A percentile compares a stretch with the other conserved stretches of the same genome.
Evolutionary conservation across 2,329 filamentous ascomycete species (phyloP).

Genomic region (Allantophomopsis cytisporea): DNA sequence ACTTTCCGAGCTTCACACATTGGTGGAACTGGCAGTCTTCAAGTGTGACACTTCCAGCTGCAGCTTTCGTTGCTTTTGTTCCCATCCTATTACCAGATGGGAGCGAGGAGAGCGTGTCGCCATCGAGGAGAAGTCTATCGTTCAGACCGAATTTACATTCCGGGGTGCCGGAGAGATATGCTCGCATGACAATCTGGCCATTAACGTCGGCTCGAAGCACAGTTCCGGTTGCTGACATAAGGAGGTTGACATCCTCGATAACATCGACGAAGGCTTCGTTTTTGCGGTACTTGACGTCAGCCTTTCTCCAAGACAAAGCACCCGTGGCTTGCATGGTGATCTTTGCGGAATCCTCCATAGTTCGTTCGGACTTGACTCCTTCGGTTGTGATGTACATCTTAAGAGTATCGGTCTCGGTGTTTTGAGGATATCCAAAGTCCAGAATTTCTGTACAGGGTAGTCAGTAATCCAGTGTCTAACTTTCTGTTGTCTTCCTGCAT

Average conservation of each 20-base stretch:
- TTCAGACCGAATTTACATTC: slow-evolving; percentile 99
- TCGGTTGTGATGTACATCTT: slow-evolving; percentile 99
- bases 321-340: slow-evolving; percentile 99
- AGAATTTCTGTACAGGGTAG: slow-evolving; percentile 59
- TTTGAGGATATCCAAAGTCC: slow-evolving; percentile 97
- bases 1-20: slow-evolving; percentile 94
- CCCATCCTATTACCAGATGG: slow-evolving; percentile 66
- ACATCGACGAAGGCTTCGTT: slow-evolving; percentile 99
- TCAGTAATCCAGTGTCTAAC: background rate
- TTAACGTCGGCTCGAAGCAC: slow-evolving; percentile 93
- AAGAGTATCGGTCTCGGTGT: slow-evolving; percentile 94
- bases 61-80: slow-evolving; percentile 86
- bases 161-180: slow-evolving; percentile 88
- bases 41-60: slow-evolving; percentile 85
- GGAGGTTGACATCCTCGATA: slow-evolving; percentile 95
- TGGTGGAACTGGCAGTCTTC: slow-evolving; percentile 99
- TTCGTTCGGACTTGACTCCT: slow-evolving; percentile 84
- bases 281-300: slow-evolving; percentile 97
- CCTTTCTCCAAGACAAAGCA: slow-evolving; percentile 89
- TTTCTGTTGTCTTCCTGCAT: background rate
- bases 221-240: slow-evolving; percentile 96
- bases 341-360: slow-evolving; percentile 83
- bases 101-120: slow-evolving; percentile 49
- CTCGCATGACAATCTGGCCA: slow-evolving; percentile 96
- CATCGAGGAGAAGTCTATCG: slow-evolving; percentile 83